phyloP scores from a whole-genome alignment of 2,329 filamentous ascomycete species.

The Xylaria sp. region DNA sequence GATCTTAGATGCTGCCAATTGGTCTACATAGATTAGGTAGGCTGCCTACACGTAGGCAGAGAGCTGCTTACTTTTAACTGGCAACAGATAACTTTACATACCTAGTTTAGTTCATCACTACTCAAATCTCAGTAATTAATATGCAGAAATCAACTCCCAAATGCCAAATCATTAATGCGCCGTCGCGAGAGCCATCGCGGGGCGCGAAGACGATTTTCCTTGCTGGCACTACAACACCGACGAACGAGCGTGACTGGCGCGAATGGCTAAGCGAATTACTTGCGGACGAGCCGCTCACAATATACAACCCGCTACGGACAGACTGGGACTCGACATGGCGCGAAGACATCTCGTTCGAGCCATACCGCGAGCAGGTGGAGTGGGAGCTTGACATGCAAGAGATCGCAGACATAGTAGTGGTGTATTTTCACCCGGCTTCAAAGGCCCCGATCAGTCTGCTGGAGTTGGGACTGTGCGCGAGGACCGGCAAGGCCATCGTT shows the following conservation, averaged over 20 bases:
- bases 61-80: not conserved
- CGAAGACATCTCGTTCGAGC: conserved; percentile 58
- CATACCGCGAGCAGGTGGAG: conserved; percentile 61
- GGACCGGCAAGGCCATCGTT: conserved; percentile 59
- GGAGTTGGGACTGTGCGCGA: conserved; percentile 66
- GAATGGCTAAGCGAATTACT: conserved; percentile 55
- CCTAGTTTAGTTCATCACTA: not conserved
- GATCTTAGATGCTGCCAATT: not conserved
- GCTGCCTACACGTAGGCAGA: no score
- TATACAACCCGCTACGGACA: conserved; percentile 66
- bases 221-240: conserved; percentile 64
- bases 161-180: conserved; percentile 49
- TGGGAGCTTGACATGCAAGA: conserved; percentile 72
- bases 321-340: conserved; percentile 66
- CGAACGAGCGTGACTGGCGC: conserved; percentile 62
- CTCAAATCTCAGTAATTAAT: not conserved
- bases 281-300: conserved; percentile 57
- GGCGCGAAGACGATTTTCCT: conserved; percentile 61
- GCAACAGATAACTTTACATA: not conserved
- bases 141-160: not conserved
- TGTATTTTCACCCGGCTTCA: conserved; percentile 65
- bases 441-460: conserved; percentile 67
- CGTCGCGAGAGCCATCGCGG: conserved; percentile 37
- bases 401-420: conserved; percentile 61
- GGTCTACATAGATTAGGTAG: no score